Evolutionary conservation across 2,329 filamentous ascomycete genomes (phyloP), one percentile per base, ranked within the genome.

Genomic region (Pleoardoris graminearum): DNA sequence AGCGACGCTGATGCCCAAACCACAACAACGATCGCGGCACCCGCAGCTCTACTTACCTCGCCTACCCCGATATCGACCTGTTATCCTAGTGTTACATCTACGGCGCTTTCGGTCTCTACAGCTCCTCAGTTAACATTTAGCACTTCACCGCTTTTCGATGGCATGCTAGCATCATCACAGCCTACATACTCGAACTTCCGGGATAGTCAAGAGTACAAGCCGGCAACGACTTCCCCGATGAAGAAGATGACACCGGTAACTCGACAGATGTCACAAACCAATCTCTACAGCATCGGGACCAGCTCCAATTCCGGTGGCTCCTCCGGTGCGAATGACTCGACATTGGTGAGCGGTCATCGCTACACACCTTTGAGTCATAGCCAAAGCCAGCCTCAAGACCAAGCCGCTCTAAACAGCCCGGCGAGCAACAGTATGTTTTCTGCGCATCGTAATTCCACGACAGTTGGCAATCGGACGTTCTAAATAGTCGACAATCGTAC

Each of bases 251-350:
- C 14, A 19, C 65, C 57, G 2, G 45, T 65, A n/a, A 39, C 44
- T 54, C 69, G 73, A 12, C 61, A 66, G 10, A 65, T 64, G 38
- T 72, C 70, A 12, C 63, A 70, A 0, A 56, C 69, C 0, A 71
- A 72, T 21, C 60, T 73, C 7, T 79, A 79, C 53, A 71, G 70
- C 44, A 78, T 76, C 55, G 69, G 63, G 37, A 67, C 67, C 29
- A 68, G 63, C 10, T 68, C 63, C 46, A 59, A 63, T 27, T 63
- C 62, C 17, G 75, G 71, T 50, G 60, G 62, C 17, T 63, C 63
- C 29, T 69, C 69, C 3, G 53, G 62, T 2, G 45, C 54, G 3
- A 64, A 58, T 27, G 67, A 70, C 12, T 63, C 63, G 6, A 71
- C 67, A 1, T 57, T 79, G 6, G 65, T 77, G 25, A 78, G 68